phyloP scores from a whole-genome alignment of 2,329 filamentous ascomycete species.

The Clonostachys rhizophaga region DNA sequence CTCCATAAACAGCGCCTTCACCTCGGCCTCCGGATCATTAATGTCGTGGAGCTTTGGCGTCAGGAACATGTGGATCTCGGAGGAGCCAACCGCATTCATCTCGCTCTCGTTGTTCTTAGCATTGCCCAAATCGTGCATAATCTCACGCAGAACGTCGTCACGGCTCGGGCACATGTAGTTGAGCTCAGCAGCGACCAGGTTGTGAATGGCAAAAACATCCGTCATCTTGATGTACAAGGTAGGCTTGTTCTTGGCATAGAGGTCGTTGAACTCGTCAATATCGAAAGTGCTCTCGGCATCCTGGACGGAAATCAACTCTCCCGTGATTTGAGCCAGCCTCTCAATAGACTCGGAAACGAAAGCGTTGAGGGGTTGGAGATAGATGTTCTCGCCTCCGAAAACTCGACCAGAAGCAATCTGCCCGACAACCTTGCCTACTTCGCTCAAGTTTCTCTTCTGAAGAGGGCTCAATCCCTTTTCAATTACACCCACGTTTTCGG shows the following conservation, averaged over 20 bases:
- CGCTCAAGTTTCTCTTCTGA: constrained; percentile 86
- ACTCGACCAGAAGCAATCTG: constrained; percentile 85
- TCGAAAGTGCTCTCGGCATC: constrained; percentile 91
- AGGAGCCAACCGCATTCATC: constrained; percentile 78
- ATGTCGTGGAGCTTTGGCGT: constrained; percentile 86
- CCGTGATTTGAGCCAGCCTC: constrained; percentile 70
- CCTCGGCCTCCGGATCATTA: constrained; percentile 87
- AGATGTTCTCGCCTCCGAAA: constrained; percentile 93
- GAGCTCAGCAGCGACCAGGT: constrained; percentile 76
- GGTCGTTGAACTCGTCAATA: constrained; percentile 97
- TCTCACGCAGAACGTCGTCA: constrained; percentile 86
- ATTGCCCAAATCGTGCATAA: constrained; percentile 89
- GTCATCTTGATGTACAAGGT: constrained; percentile 99
- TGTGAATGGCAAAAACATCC: constrained; percentile 95
- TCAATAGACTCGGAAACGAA: constrained; percentile 85
- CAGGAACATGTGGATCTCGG: constrained; percentile 86
- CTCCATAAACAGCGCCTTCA: constrained; percentile 95
- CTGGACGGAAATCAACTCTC: constrained; percentile 74
- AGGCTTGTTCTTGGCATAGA: constrained; percentile 93
- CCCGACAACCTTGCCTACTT: constrained; percentile 86
- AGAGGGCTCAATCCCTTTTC: constrained; percentile 85
- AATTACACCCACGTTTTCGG: constrained; percentile 88
- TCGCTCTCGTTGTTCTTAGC: constrained; percentile 96
- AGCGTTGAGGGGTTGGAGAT: constrained; percentile 89
- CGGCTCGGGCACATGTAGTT: constrained; percentile 70